Percentiles rank a stretch among this genome's conserved stretches.
Evolutionary conservation across 75 land plant genomes (phyloP).

Genomic region (Picea glauca): DNA sequence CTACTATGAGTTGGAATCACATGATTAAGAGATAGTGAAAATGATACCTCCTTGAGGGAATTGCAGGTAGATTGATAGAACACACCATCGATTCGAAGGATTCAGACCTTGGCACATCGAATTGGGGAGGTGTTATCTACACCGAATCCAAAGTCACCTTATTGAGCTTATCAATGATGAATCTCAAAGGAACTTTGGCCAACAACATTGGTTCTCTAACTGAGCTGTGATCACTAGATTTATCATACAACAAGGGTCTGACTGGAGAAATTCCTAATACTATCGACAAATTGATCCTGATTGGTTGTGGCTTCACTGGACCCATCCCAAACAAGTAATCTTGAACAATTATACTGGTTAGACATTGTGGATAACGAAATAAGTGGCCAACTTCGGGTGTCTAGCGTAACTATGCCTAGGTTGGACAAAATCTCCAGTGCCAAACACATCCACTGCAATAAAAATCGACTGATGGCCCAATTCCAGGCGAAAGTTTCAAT

Average conservation of each 20-base stretch:
- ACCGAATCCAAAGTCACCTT: no score
- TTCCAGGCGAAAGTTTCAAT: conserved; percentile 56
- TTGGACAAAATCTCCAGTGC: not conserved
- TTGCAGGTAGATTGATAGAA: no score
- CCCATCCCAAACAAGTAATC: conserved; percentile 13
- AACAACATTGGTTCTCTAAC: no score
- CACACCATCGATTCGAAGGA: no score
- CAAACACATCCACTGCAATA: conserved; percentile 51
- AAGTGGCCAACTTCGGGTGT: conserved; percentile 9
- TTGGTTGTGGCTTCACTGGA: conserved; percentile 20
- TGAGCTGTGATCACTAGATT: not conserved
- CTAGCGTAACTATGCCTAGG: conserved; percentile 3
- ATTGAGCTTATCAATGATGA: no score
- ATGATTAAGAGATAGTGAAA: no score
- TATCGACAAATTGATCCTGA: conserved; percentile 10
- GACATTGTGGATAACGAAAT: conserved; percentile 15
- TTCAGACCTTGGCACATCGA: no score
- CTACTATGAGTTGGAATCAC: no score
- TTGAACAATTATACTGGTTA: conserved; percentile 10
- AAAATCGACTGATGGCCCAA: conserved; percentile 60
- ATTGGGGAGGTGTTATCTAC: no score
- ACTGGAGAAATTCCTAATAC: conserved; percentile 7
- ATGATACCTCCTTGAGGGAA: no score
- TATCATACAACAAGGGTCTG: conserved; percentile 5
- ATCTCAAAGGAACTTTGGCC: no score